Evolutionary conservation across 768 basidiomycete species (phyloP), one percentile per base, ranked within the genome.

Genomic region (Trametes maxima): DNA sequence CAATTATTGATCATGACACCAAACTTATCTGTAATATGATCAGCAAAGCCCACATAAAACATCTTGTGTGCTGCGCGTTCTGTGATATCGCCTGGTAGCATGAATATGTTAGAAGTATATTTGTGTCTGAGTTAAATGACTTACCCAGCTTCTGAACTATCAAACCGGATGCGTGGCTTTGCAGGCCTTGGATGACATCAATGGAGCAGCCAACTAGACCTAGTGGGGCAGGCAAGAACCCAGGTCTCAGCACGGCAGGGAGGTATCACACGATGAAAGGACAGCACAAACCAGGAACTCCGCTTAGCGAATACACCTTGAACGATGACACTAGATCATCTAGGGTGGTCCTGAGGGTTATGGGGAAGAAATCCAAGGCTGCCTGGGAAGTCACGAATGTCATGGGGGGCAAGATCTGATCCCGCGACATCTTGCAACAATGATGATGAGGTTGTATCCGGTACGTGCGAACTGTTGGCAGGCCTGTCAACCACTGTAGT

Each of bases 1-100:
- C 69, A 70, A 42, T 60, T 58, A 10, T 61, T 60, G 36, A 67
- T 50, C 14, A 67, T 45, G 40, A 70, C 37, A 24, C 62, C 49
- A 24, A 61, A 56, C 17, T n/a, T 33, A 7, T 36, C 36, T 12
- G 69, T 68, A 59, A 70, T 65, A 19, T 56, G 51, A 3, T 60
- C 53, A 13, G 57, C 61, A 50, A 70, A 68, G 22, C 57, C 60
- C 10, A 43, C 44, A 55, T 70, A 70, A 47, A 50, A 62, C 68
- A 70, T 68, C 53, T 53, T 53, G 19, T 42, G n/a, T 36, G 42
- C 53, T 3, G 24, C 14, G 12, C 19, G 25, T 7, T 44, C 28
- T 7, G 42, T 44, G 3, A n/a, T 24, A 19, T 54, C 24, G 17
- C 21, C 53, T 54, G 28, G 28, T 33, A 33, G 11, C 2, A 22